phyloP scores from a whole-genome alignment of 495 filamentous ascomycete species.

The Penicillium nucicola region DNA sequence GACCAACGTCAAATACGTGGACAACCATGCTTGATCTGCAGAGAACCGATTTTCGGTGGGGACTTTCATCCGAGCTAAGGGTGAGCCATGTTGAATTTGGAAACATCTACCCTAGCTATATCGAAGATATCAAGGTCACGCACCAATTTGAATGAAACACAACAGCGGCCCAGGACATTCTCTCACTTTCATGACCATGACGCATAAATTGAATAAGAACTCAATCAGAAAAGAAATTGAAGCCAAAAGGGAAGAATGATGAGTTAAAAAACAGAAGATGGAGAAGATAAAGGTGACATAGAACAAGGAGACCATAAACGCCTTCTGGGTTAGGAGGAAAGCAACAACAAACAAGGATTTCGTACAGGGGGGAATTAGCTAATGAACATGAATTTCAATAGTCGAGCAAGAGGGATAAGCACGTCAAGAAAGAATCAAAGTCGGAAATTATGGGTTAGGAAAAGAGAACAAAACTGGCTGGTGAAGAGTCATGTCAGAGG shows the following conservation, averaged over 20 bases:
- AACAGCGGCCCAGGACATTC: slow-evolving; percentile 3
- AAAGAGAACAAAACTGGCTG: background rate
- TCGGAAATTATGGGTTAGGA: slow-evolving; percentile 1
- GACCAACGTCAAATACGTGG: no score
- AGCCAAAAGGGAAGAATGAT: background rate
- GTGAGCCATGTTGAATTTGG: slow-evolving; percentile 14
- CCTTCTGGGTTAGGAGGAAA: slow-evolving; percentile 1
- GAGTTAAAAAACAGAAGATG: background rate
- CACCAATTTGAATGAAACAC: background rate
- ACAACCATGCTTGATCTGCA: no score
- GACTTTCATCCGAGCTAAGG: background rate
- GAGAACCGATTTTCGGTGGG: no score
- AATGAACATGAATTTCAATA: background rate
- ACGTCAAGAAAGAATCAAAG: background rate
- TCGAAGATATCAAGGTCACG: background rate
- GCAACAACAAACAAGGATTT: background rate
- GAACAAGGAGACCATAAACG: slow-evolving; percentile 3
- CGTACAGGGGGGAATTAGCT: slow-evolving; percentile 9
- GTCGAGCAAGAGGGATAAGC: background rate
- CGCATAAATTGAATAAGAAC: slow-evolving; percentile 7
- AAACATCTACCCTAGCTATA: slow-evolving; percentile 10
- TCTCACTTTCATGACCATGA: slow-evolving; percentile 11
- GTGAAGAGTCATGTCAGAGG: background rate
- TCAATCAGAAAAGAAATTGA: background rate
- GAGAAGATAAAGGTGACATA: slow-evolving; percentile 1